phyloP scores from a whole-genome alignment of 2,329 filamentous ascomycete genomes.

The Diaporthe nobilis region DNA sequence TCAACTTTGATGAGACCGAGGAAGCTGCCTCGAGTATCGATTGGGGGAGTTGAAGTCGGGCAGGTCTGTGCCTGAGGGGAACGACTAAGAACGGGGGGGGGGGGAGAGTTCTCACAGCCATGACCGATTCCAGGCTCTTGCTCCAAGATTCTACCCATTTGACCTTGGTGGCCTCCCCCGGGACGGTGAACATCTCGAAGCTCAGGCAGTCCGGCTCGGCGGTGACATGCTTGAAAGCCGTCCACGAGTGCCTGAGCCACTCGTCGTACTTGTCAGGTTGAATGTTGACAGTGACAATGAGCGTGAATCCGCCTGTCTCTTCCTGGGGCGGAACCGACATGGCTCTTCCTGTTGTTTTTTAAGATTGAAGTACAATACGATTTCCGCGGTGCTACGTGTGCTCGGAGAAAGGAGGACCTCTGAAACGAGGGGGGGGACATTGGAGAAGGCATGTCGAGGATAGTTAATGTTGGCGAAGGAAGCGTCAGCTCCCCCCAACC shows the following conservation, averaged over 20 bases:
- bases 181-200: neutral
- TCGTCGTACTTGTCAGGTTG: neutral
- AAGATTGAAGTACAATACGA: fast-evolving
- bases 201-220: neutral
- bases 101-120: neutral
- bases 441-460: neutral
- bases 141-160: neutral
- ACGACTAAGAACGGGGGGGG: neutral
- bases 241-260: neutral
- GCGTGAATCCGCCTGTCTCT: neutral
- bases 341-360: neutral
- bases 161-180: neutral
- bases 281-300: neutral
- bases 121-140: neutral
- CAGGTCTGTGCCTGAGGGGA: too few relatives aligned
- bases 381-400: too few relatives aligned
- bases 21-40: neutral
- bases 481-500: neutral
- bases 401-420: neutral
- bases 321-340: neutral
- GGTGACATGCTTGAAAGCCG: neutral
- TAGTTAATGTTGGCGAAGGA: neutral
- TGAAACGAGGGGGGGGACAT: neutral
- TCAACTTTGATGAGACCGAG: neutral
- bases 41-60: too few relatives aligned